Evolutionary conservation across 2,329 filamentous ascomycete species (phyloP).

Genomic region (Ilyonectria sp.): DNA sequence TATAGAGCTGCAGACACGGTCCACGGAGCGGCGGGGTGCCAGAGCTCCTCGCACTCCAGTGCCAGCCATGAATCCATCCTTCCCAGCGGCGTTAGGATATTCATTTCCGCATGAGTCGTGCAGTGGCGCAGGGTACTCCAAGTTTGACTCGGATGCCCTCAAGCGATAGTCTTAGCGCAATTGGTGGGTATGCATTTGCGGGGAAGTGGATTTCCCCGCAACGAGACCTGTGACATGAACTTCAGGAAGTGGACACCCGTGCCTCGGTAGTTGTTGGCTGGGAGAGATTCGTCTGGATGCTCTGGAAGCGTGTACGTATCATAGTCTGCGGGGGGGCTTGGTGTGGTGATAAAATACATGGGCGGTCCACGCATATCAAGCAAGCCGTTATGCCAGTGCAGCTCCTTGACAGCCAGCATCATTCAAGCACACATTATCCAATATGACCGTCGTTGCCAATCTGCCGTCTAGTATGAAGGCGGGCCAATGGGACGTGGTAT

Average conservation of each 20-base stretch:
- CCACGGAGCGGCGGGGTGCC: background rate
- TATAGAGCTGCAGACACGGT: background rate
- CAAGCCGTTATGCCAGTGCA: background rate
- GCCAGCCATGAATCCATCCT: background rate
- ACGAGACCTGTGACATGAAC: background rate
- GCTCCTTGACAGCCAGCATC: background rate
- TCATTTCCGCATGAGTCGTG: constrained; percentile 22
- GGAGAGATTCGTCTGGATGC: background rate
- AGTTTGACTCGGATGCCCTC: constrained; percentile 16
- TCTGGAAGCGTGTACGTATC: background rate
- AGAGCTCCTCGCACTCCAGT: background rate
- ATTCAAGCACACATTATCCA: background rate
- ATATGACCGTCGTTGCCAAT: constrained; percentile 16
- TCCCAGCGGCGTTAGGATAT: constrained; percentile 8
- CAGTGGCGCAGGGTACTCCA: background rate
- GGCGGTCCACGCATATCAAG: background rate
- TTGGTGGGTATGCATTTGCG: constrained; percentile 8
- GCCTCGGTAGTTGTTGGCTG: constrained; percentile 18
- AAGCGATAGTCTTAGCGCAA: constrained; percentile 11
- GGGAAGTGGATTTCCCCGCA: constrained; percentile 21
- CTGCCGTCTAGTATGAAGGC: constrained; percentile 30
- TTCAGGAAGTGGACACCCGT: constrained; percentile 23
- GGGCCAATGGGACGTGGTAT: constrained; percentile 35
- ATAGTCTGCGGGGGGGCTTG: background rate
- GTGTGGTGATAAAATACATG: constrained; percentile 9